Base-by-base conservation (phyloP, 768 basidiomycete genomes). In the Lentinula sp. region DNA sequence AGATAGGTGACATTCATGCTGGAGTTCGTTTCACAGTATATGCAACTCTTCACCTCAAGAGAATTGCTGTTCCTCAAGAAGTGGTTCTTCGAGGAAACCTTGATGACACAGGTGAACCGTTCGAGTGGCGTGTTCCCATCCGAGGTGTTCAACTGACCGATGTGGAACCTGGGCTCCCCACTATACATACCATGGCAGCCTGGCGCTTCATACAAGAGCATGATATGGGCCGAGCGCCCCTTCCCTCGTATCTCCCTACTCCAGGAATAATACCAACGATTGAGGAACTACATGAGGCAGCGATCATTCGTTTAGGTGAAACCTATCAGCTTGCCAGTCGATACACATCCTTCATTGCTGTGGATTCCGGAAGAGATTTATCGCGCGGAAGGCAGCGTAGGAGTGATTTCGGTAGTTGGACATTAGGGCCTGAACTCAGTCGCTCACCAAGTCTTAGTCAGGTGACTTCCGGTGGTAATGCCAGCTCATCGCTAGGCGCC, bases 291-390 rank as follows among this genome's bases (percentile, higher is more conserved):
- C 72, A 73, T 28, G 78, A 74, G 67, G 78, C 78, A 3, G 73
- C 75, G 2, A 81, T 85, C 34, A 67, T 84, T 10, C 74, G 76
- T 40, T 74, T 86, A 1, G 85, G 83, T 5, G 69, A 76, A 61
- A 69, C 69, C 34, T 86, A 86, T 62, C 78, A 80, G 60, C 74
- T 87, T 46, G 78, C 75, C 1, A 86, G 80, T 67, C 65, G 66
- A 43, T 69, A 79, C 61, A 87, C 85, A 0, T 83, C 83, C 1
- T 87, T 86, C 64, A 71, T 87, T 48, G 85, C 82, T 1, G 71
- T 83, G 1, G 80, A 83, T 59, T 66, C 62, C 40, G 74, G 71
- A n/a, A 65, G 58, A 2, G 72, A 70, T 53, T 58, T 54, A 4
- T 48, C 1, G 32, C 48, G 42, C n/a, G 51, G 56, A 2, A 50